These are phyloP conservation scores for Alternaria postmessia DNA, from an alignment of 2,329 filamentous ascomycete genomes.

Conservation along the genomic window DNA sequence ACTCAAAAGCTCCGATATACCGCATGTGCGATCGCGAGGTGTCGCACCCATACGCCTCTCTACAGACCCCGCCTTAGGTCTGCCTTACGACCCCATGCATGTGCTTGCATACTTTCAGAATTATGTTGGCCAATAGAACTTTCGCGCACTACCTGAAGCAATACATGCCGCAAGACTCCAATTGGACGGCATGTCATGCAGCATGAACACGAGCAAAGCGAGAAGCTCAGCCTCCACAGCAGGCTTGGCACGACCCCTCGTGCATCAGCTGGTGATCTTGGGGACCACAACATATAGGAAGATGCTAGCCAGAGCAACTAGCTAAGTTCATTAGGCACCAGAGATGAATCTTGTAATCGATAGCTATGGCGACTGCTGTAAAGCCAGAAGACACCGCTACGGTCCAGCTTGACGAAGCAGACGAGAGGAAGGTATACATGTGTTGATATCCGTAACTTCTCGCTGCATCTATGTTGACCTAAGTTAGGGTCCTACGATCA, in stretches of 20 bases:
- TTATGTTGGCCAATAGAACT: not conserved
- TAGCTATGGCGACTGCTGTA: not conserved
- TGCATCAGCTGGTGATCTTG: not conserved
- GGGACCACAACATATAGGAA: not conserved
- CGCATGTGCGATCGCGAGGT: not conserved
- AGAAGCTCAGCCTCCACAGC: slow-evolving; percentile 23
- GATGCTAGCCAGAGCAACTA: not conserved
- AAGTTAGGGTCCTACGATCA: not conserved
- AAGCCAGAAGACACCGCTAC: not conserved
- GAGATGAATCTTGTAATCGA: not conserved
- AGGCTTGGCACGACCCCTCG: slow-evolving; percentile 19
- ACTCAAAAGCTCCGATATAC: not conserved
- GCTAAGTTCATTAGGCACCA: not conserved
- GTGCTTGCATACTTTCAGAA: not conserved
- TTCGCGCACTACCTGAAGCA: not conserved
- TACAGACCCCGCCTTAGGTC: not conserved
- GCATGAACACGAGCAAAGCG: slow-evolving; percentile 26
- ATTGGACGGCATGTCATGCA: not conserved
- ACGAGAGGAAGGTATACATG: not conserved
- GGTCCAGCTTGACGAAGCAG: not conserved
- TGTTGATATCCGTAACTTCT: not conserved
- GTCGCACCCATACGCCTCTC: not conserved
- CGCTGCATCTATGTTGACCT: not conserved
- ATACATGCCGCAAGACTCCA: not conserved
- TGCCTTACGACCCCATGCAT: not conserved